These are phyloP conservation scores for Penicillium alfredii DNA, from an alignment of 495 filamentous ascomycete species.

Conservation along the genomic window DNA sequence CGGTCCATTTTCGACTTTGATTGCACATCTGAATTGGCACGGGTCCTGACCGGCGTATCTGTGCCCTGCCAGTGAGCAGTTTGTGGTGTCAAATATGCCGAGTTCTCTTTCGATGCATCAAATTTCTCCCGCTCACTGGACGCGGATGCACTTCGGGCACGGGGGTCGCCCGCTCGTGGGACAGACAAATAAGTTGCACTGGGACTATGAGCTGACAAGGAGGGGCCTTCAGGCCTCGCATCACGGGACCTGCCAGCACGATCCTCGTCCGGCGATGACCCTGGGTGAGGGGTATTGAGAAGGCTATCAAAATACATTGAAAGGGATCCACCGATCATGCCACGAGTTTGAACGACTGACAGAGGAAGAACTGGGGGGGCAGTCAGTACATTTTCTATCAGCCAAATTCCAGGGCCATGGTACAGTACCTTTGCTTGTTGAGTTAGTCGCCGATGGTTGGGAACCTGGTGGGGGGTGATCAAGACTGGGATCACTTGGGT, in stretches of 20 bases:
- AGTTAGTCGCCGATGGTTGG: slow-evolving; percentile 2
- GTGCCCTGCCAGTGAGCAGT: slow-evolving; percentile 14
- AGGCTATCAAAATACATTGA: slow-evolving; percentile 43
- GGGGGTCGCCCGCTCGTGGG: slow-evolving; percentile 18
- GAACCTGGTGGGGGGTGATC: neutral
- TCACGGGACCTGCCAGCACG: slow-evolving; percentile 6
- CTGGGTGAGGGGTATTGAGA: slow-evolving; percentile 16
- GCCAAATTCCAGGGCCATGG: neutral
- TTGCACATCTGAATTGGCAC: slow-evolving; percentile 29
- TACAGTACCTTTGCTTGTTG: slow-evolving; percentile 3
- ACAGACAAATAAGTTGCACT: slow-evolving; percentile 14
- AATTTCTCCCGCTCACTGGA: slow-evolving; percentile 17
- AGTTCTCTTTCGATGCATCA: slow-evolving; percentile 13
- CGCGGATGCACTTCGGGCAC: slow-evolving; percentile 28
- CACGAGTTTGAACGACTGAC: slow-evolving; percentile 43
- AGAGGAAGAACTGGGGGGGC: slow-evolving; percentile 27
- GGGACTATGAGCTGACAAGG: neutral
- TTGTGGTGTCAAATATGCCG: slow-evolving; percentile 11
- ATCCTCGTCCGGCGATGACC: slow-evolving; percentile 11
- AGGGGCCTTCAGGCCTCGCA: neutral
- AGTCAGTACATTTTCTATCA: slow-evolving; percentile 5
- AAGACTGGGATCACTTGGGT: slow-evolving; percentile 10
- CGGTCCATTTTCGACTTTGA: slow-evolving; percentile 16
- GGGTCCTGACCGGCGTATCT: slow-evolving; percentile 19
- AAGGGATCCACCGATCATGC: slow-evolving; percentile 49